Evolutionary conservation across 2,329 filamentous ascomycete species (phyloP), one percentile per base, ranked within the genome.

Genomic region (Pyrenophora seminiperda): DNA sequence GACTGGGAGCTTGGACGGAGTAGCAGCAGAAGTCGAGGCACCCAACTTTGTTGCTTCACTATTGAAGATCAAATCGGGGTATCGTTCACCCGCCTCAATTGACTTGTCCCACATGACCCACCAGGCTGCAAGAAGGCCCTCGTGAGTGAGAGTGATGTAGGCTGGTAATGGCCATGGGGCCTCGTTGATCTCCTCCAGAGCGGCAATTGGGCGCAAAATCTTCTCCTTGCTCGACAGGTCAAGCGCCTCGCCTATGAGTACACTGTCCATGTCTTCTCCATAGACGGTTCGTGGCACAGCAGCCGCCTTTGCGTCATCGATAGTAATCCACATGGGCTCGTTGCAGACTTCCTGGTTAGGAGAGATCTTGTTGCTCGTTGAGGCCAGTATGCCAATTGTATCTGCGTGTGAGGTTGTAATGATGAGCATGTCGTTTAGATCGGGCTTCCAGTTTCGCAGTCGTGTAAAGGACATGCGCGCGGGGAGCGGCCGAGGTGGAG

Each of bases 101-200:
- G 93, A 91, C 33, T 95, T 91, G 29, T 88, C 84, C 74, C 97
- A 97, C 15, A 97, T 83, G 34, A 97, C 76, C 90, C 93, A 97
- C 91, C 93, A 99, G 10, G 86, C 82, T 37, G 84, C 85, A 13
- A 99, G 78, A 7, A 96, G 76, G 57, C 94, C 94, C 65, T 97
- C 90, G 59, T 96, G 87, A 53, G 95, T 97, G 13, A 99, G 78
- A 22, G 91, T 81, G 80, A 94, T 87, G 33, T 96, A 79, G 9
- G 87, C 90, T 5, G 94, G 94, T 7, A 97, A 75, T 10, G 94
- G 93, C 1, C 84, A 86, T 0, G 87, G 81, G 4, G 91, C 95
- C 63, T 92, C 83, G 24, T 88, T 82, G 38, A 95, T 84, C 65
- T 96, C 88, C 55, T 83, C 85, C 56, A 94, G 88, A 1, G 84